A percentile compares a stretch with the other conserved stretches of the same genome.
phyloP scores from a whole-genome alignment of 169 alveolate genomes.

The Eimeria acervulina region DNA sequence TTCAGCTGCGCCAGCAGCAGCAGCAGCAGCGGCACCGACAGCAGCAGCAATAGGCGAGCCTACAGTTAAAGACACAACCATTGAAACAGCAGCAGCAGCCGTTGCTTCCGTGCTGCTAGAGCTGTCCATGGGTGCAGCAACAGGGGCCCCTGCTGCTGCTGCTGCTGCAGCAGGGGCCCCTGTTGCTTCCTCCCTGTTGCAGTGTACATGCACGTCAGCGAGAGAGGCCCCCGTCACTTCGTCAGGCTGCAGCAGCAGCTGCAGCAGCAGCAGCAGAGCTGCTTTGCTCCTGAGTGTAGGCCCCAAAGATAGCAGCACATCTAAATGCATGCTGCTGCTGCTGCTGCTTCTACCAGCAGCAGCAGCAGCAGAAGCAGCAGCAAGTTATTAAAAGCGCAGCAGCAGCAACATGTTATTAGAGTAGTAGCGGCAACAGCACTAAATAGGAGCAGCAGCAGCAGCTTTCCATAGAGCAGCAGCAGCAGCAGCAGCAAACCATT shows the following conservation, averaged over 20 bases:
- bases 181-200: background rate
- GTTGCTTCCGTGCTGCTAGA: background rate
- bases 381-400: no score
- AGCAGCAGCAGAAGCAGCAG: no score
- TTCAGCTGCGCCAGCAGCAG: background rate
- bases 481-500: no score
- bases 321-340: no score
- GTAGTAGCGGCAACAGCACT: no score
- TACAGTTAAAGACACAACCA: background rate
- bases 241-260: no score
- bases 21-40: background rate
- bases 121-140: background rate
- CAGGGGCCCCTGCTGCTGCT: conserved; percentile 2
- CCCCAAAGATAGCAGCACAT: no score
- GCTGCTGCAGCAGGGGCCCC: background rate
- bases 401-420: no score
- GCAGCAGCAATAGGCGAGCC: background rate
- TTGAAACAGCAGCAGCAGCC: background rate
- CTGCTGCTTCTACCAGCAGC: no score
- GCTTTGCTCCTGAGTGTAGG: background rate
- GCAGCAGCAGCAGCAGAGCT: conserved; percentile 6
- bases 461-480: no score
- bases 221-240: background rate
- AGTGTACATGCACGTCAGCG: background rate
- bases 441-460: no score